phyloP scores from a whole-genome alignment of 257 asterid species.

The Parsonsia alboflavescens region DNA sequence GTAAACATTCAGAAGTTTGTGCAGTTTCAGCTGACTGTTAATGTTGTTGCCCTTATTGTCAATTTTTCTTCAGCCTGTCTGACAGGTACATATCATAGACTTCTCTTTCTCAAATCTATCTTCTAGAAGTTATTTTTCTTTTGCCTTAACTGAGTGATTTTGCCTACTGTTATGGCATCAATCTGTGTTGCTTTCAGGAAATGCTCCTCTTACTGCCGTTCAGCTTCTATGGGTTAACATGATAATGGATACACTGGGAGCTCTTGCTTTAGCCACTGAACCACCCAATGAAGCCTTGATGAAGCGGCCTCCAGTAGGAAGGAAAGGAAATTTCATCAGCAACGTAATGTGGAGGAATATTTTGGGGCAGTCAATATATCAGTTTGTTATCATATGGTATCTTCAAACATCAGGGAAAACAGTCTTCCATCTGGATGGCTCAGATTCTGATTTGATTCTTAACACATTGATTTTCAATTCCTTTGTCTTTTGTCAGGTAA shows the following conservation, averaged over 20 bases:
- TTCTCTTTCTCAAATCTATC: constrained; percentile 5
- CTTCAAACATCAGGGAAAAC: constrained; percentile 76
- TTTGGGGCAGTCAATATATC: constrained; percentile 83
- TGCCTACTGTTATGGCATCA: background rate
- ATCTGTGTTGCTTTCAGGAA: constrained; percentile 42
- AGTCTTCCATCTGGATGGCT: constrained; percentile 56
- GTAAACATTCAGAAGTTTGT: constrained; percentile 91
- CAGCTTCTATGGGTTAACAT: constrained; percentile 98
- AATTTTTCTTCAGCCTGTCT: constrained; percentile 96
- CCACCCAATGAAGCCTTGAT: constrained; percentile 83
- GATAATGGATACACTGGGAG: constrained; percentile 99
- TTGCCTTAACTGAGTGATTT: background rate
- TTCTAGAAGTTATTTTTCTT: background rate
- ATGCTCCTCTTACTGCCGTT: constrained; percentile 89
- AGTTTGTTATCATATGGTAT: constrained; percentile 78
- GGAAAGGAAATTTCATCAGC: constrained; percentile 89
- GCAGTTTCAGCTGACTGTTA: constrained; percentile 92
- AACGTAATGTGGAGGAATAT: constrained; percentile 96
- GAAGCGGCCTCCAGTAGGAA: constrained; percentile 78
- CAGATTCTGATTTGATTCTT: constrained; percentile 59
- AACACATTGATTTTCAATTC: constrained; percentile 89
- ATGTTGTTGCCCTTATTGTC: constrained; percentile 89
- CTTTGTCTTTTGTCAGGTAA: constrained; percentile 92
- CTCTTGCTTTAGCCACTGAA: constrained; percentile 96
- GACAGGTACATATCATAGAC: constrained; percentile 46